These are phyloP conservation scores for Thraustotheca clavata DNA, from an alignment of 352 stramenopile genomes.

Conservation along the genomic window DNA sequence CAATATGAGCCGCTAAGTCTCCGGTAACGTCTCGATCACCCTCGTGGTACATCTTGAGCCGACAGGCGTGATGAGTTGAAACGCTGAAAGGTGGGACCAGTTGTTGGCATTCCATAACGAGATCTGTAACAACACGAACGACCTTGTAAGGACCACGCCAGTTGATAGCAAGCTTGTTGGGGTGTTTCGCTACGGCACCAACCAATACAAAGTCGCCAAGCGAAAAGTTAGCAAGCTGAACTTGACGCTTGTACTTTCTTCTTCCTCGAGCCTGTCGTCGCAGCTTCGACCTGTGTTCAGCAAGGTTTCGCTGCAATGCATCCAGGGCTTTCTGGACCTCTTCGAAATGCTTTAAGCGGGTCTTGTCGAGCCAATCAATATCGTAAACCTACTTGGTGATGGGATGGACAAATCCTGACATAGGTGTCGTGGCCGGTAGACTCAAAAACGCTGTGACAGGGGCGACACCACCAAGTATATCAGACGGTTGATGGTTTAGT, in stretches of 20 bases:
- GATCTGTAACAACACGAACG: neutral
- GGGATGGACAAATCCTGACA: conserved; percentile 11
- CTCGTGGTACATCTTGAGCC: conserved; percentile 15
- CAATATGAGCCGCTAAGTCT: neutral
- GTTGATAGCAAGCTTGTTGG: neutral
- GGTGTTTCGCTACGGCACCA: neutral
- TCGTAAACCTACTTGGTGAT: conserved; percentile 9
- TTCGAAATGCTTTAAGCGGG: neutral
- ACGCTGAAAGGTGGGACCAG: neutral
- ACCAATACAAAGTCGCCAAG: conserved; percentile 8
- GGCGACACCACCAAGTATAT: neutral
- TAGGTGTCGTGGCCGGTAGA: neutral
- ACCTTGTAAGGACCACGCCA: neutral
- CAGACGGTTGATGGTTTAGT: conserved; percentile 10
- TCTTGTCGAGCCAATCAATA: neutral
- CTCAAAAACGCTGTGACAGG: conserved; percentile 11
- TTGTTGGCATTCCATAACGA: neutral
- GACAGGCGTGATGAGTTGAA: neutral
- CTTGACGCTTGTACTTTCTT: neutral
- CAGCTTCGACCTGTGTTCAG: neutral
- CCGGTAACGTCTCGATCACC: neutral
- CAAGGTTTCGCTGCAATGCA: neutral
- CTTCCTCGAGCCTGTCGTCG: neutral
- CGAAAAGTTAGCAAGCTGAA: neutral
- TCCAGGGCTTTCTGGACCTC: neutral